These are phyloP conservation scores for Alternaria gansuensis DNA, from an alignment of 2,329 filamentous ascomycete genomes.

Conservation along the genomic window DNA sequence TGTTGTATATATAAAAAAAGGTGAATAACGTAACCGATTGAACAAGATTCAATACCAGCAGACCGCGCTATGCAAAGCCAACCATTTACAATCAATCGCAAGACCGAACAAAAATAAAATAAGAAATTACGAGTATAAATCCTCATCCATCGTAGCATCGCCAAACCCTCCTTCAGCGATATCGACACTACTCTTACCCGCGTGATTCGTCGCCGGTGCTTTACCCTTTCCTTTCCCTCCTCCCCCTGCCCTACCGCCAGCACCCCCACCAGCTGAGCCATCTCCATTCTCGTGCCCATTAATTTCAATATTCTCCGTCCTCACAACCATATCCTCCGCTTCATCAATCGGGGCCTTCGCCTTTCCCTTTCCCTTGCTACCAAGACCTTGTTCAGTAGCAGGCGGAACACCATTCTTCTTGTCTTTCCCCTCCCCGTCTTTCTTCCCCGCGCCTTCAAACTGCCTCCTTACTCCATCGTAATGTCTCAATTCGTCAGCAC, in stretches of 20 bases:
- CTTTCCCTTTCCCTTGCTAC: conserved; percentile 43
- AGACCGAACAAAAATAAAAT: neutral
- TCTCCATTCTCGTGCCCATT: conserved; percentile 30
- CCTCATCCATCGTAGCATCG: conserved; percentile 53
- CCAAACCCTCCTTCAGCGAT: conserved; percentile 53
- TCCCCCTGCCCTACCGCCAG: conserved; percentile 40
- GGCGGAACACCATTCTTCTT: conserved; percentile 50
- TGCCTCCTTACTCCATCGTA: conserved; percentile 83
- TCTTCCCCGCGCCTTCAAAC: conserved; percentile 75
- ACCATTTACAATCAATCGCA: too few relatives aligned
- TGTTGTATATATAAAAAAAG: too few relatives aligned
- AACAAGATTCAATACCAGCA: too few relatives aligned
- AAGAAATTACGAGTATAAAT: conserved; percentile 52
- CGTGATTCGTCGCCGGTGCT: conserved; percentile 45
- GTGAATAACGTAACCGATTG: too few relatives aligned
- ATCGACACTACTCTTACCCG: conserved; percentile 46
- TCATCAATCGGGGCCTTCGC: conserved; percentile 33
- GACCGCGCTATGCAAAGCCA: too few relatives aligned
- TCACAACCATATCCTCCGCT: conserved; percentile 55
- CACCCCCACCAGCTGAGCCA: conserved; percentile 4
- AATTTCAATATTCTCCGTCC: conserved; percentile 52
- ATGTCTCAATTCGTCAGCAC: conserved; percentile 87
- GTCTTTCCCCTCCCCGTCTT: conserved; percentile 43
- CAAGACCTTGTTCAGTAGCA: neutral
- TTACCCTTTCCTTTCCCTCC: conserved; percentile 48